Evolutionary conservation across 306 rosid genomes (phyloP).

Genomic region (Inga leiocalycina): DNA sequence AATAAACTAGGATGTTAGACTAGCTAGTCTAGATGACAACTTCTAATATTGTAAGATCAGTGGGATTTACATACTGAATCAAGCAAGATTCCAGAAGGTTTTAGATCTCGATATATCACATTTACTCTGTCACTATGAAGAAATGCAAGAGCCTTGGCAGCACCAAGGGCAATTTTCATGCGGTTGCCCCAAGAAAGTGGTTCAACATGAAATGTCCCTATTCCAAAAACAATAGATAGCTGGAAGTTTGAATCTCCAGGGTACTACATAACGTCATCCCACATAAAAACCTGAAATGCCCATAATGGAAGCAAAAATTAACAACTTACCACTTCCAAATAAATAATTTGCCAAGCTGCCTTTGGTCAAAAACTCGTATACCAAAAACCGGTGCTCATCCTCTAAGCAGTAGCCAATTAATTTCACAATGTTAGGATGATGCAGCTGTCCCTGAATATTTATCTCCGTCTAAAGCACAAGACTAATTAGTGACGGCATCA

Average conservation of each 20-base stretch:
- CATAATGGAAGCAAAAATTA: slow-evolving; percentile 11
- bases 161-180: slow-evolving; percentile 81
- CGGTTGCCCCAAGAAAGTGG: slow-evolving; percentile 90
- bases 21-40: slow-evolving; percentile 30
- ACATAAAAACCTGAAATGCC: slow-evolving; percentile 19
- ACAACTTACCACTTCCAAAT: slow-evolving; percentile 73
- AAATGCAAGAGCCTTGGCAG: slow-evolving; percentile 91
- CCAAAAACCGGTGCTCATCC: slow-evolving; percentile 90
- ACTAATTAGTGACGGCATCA: slow-evolving; percentile 28
- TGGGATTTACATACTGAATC: slow-evolving; percentile 60
- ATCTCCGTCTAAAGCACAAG: slow-evolving; percentile 73
- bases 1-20: slow-evolving; percentile 29
- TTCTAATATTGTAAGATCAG: background rate
- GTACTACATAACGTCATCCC: slow-evolving; percentile 2
- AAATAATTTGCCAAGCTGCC: slow-evolving; percentile 93
- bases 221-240: slow-evolving; percentile 29
- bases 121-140: slow-evolving; percentile 90
- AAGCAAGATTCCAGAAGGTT: slow-evolving; percentile 75
- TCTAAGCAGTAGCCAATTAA: slow-evolving; percentile 91
- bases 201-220: slow-evolving; percentile 83
- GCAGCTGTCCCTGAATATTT: slow-evolving; percentile 85
- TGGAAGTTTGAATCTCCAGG: slow-evolving; percentile 9
- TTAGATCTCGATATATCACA: slow-evolving; percentile 94
- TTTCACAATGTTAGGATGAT: slow-evolving; percentile 89
- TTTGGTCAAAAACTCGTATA: slow-evolving; percentile 80